Evolutionary conservation across 2,329 filamentous ascomycete species (phyloP).

Genomic region (Zopfia rhizophila): DNA sequence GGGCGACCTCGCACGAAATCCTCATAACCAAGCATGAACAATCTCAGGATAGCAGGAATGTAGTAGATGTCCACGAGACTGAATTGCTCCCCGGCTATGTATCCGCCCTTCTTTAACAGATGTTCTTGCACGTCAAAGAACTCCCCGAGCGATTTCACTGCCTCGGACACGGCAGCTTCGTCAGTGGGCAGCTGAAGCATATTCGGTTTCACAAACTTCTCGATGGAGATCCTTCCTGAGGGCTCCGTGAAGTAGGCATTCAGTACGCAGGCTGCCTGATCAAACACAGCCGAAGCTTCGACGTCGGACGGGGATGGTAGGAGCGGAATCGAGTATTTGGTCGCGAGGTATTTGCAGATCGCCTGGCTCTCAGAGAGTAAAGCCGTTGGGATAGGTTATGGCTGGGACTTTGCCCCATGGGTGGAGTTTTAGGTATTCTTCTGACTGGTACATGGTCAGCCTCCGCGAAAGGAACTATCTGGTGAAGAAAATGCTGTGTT

Average conservation of each 20-base stretch:
- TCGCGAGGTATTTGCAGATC: slow-evolving; percentile 60
- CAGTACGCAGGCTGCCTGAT: slow-evolving; percentile 57
- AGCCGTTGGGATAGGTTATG: slow-evolving; percentile 48
- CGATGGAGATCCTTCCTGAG: slow-evolving; percentile 56
- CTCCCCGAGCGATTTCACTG: slow-evolving; percentile 50
- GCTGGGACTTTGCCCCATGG: slow-evolving; percentile 33
- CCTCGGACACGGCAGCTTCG: slow-evolving; percentile 53
- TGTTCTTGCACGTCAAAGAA: slow-evolving; percentile 59
- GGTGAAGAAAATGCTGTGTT: no score
- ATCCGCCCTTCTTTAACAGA: slow-evolving; percentile 52
- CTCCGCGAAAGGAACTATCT: no score
- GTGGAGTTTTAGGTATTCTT: slow-evolving; percentile 28
- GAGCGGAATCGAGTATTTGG: slow-evolving; percentile 59
- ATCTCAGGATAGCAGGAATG: slow-evolving; percentile 57
- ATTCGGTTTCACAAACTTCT: slow-evolving; percentile 59
- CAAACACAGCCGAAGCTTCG: slow-evolving; percentile 56
- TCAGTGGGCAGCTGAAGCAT: slow-evolving; percentile 54
- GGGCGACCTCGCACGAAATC: slow-evolving; percentile 24
- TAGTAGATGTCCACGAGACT: slow-evolving; percentile 61
- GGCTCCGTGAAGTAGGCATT: slow-evolving; percentile 57
- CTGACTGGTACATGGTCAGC: no score
- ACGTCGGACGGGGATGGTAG: slow-evolving; percentile 52
- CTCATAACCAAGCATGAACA: slow-evolving; percentile 44
- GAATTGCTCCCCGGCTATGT: slow-evolving; percentile 59
- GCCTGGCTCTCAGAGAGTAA: slow-evolving; percentile 59